These are phyloP conservation scores for Daedalea quercina DNA, from an alignment of 768 basidiomycete species.

Conservation along the genomic window DNA sequence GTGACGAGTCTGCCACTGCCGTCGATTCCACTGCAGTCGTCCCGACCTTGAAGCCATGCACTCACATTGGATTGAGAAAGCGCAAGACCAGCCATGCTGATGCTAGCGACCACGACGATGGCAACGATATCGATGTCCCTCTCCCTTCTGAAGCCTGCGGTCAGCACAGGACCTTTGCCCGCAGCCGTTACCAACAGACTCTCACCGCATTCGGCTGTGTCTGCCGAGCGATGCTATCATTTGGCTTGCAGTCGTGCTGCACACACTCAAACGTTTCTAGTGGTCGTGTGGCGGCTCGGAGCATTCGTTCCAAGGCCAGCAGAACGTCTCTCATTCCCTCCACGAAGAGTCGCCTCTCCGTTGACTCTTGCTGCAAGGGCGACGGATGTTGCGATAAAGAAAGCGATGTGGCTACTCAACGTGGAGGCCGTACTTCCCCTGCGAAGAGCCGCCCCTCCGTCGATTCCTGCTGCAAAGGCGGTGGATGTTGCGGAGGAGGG, in stretches of 20 bases:
- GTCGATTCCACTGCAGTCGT: background rate
- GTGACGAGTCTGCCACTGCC: background rate
- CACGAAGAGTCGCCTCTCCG: background rate
- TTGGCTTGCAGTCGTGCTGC: conserved; percentile 22
- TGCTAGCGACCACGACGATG: background rate
- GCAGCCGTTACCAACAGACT: conserved; percentile 20
- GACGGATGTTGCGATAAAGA: too few species aligned
- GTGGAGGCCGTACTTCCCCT: too few species aligned
- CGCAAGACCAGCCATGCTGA: conserved; percentile 1
- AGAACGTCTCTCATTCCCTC: background rate
- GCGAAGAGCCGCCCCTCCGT: background rate
- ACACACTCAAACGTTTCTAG: conserved; percentile 2
- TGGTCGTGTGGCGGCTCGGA: background rate
- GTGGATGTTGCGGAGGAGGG: too few species aligned
- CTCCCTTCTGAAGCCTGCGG: conserved; percentile 19
- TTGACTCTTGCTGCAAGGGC: background rate
- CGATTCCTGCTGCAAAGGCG: background rate
- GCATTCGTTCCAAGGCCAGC: background rate
- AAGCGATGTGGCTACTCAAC: background rate
- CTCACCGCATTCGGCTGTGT: conserved; percentile 23
- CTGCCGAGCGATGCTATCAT: conserved; percentile 21
- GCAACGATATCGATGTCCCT: background rate
- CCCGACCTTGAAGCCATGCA: background rate
- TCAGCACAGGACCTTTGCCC: conserved; percentile 19
- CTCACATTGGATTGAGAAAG: conserved; percentile 13